Conservation (phyloP, 2,329 filamentous ascomycete genomes). For the Huntiella moniliformis region DNA sequence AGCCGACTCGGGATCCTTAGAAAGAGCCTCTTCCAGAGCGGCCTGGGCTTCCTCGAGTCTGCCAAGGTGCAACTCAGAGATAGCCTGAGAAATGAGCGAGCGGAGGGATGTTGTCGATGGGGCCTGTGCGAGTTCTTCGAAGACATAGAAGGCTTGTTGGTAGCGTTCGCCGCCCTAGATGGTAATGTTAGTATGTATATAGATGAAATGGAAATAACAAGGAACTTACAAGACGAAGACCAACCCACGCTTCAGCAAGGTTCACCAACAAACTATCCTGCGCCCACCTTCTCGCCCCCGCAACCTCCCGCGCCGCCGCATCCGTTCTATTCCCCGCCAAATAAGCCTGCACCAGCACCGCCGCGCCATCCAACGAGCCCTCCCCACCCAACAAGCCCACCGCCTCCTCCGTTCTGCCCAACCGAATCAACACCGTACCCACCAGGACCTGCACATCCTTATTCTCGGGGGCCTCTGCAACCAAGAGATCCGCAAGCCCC, state of each 20-base stretch:
- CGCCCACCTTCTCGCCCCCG: constrained; percentile 74
- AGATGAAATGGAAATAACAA: not conserved
- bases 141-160: constrained; percentile 93
- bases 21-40: constrained; percentile 61
- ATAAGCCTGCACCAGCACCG: constrained; percentile 80
- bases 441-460: constrained; percentile 61
- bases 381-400: constrained; percentile 63
- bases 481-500: constrained; percentile 45
- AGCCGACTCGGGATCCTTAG: constrained; percentile 50
- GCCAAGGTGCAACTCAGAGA: constrained; percentile 80
- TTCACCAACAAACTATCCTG: constrained; percentile 91
- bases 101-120: constrained; percentile 59
- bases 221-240: constrained; percentile 54
- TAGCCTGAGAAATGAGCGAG: constrained; percentile 69
- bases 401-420: constrained; percentile 71
- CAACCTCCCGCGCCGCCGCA: constrained; percentile 75
- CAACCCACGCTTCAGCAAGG: constrained; percentile 88
- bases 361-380: constrained; percentile 63
- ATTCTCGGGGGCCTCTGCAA: constrained; percentile 50
- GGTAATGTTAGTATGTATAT: constrained; percentile 12
- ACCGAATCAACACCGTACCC: constrained; percentile 64
- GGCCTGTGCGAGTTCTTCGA: constrained; percentile 82
- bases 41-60: constrained; percentile 75
- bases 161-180: constrained; percentile 78
- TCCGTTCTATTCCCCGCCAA: constrained; percentile 82